A percentile compares a stretch with the other conserved stretches of the same genome.
Conservation (phyloP, 2,329 filamentous ascomycete genomes). For the Massarina eburnea region DNA sequence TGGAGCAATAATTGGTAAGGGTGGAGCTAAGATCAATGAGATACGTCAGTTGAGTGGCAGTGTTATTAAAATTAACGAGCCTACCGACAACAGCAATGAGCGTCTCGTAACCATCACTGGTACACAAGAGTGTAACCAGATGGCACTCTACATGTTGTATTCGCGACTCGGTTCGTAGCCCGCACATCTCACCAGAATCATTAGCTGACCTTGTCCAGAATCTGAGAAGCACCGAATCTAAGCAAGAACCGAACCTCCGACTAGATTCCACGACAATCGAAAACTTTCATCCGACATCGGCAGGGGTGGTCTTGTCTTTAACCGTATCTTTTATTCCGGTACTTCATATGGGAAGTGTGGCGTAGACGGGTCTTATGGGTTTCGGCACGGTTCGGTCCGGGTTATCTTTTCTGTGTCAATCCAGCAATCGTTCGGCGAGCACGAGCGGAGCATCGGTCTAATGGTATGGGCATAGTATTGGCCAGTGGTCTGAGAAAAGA, state of each 20-base stretch:
- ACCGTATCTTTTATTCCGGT: slow-evolving; percentile 4
- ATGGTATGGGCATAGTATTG: neutral
- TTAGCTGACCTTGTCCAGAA: slow-evolving; percentile 51
- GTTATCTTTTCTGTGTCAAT: slow-evolving; percentile 12
- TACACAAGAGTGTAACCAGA: slow-evolving; percentile 97
- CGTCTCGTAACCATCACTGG: slow-evolving; percentile 95
- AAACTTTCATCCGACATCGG: neutral
- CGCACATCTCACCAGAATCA: slow-evolving; percentile 7
- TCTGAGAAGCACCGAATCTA: slow-evolving; percentile 72
- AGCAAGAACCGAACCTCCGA: neutral
- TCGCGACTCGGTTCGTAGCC: slow-evolving; percentile 78
- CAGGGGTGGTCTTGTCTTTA: neutral
- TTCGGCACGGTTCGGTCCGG: slow-evolving; percentile 6
- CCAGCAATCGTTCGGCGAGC: neutral
- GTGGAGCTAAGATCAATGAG: slow-evolving; percentile 98
- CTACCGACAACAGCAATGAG: slow-evolving; percentile 98
- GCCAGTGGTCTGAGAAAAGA: neutral
- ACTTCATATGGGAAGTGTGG: slow-evolving; percentile 14
- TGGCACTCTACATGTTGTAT: slow-evolving; percentile 99
- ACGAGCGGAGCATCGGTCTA: neutral
- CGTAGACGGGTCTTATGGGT: slow-evolving; percentile 16
- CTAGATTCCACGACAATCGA: neutral
- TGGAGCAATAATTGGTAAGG: slow-evolving; percentile 97
- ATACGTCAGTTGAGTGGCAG: slow-evolving; percentile 95
- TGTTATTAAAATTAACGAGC: slow-evolving; percentile 99